Percentiles rank a stretch among this genome's conserved stretches.
Conservation (phyloP, 306 rosid genomes). For the Malus orientalis region DNA sequence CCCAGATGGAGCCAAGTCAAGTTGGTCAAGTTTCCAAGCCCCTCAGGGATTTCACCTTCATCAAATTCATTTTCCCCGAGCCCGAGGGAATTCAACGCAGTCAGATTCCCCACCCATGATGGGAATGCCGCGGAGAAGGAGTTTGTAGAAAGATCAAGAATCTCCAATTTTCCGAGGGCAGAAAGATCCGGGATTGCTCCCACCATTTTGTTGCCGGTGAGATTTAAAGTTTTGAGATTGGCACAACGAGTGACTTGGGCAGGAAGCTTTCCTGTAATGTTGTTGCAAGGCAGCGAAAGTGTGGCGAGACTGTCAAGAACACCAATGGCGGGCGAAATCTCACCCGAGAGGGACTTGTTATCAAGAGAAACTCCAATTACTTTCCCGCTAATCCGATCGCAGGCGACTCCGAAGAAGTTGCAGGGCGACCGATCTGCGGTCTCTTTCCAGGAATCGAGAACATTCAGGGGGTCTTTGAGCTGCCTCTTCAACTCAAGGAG, state of each 20-base stretch:
- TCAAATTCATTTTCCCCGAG: constrained; percentile 54
- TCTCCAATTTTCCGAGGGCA: constrained; percentile 38
- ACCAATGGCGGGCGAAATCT: constrained; percentile 50
- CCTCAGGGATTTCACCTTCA: constrained; percentile 48
- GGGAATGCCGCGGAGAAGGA: constrained; percentile 55
- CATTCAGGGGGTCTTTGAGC: constrained; percentile 56
- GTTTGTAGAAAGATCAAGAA: constrained; percentile 68
- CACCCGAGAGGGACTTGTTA: constrained; percentile 60
- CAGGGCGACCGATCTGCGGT: constrained; percentile 42
- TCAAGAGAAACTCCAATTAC: constrained; percentile 55
- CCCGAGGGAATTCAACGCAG: constrained; percentile 38
- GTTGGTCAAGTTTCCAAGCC: constrained; percentile 56
- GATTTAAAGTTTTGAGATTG: constrained; percentile 60
- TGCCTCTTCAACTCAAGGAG: constrained; percentile 61
- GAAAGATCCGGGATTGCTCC: constrained; percentile 76
- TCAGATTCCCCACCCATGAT: constrained; percentile 66
- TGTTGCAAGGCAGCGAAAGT: constrained; percentile 50
- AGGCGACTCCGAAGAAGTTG: constrained; percentile 52
- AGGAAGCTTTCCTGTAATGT: constrained; percentile 62
- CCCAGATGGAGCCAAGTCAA: constrained; percentile 72
- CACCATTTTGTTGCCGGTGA: constrained; percentile 41
- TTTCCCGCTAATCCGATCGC: constrained; percentile 41
- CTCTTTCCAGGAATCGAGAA: constrained; percentile 56
- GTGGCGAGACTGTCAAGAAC: constrained; percentile 41
- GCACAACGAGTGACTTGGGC: constrained; percentile 31